phyloP scores from a whole-genome alignment of 345 rosid genomes.

The Bruguiera gymnorhiza region DNA sequence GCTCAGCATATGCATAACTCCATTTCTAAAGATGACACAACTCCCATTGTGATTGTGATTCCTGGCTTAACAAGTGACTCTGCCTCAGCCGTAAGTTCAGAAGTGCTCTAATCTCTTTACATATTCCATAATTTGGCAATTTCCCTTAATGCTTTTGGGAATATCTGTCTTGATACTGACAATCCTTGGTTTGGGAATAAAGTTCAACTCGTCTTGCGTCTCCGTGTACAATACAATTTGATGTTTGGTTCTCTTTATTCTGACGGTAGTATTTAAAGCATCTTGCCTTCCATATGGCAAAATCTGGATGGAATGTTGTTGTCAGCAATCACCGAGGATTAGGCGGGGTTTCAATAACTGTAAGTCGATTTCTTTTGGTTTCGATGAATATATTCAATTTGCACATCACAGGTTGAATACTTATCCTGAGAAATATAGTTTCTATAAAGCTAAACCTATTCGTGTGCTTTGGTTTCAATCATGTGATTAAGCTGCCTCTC shows the following conservation, averaged over 20 bases:
- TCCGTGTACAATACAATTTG: neutral
- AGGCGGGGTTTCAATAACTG: conserved; percentile 86
- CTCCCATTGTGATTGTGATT: conserved; percentile 53
- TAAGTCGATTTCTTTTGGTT: conserved; percentile 38
- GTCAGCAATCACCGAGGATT: conserved; percentile 87
- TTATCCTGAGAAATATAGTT: no score
- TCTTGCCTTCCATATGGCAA: conserved; percentile 58
- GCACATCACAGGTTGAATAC: neutral
- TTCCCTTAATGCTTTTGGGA: neutral
- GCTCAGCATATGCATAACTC: conserved; percentile 17
- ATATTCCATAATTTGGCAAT: neutral
- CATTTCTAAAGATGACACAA: conserved; percentile 45
- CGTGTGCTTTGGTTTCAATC: no score
- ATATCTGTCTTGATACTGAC: neutral
- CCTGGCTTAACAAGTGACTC: conserved; percentile 82
- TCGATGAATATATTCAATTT: neutral
- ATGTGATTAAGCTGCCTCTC: no score
- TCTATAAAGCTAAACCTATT: no score
- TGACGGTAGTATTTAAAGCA: conserved; percentile 75
- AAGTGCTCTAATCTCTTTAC: neutral
- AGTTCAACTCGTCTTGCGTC: neutral
- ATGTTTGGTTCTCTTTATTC: conserved; percentile 8
- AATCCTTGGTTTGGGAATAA: neutral
- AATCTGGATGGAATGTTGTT: conserved; percentile 78
- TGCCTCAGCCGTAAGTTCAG: conserved; percentile 50